Conservation (phyloP, 2,329 filamentous ascomycete species). For the Calonectria pteridis region DNA sequence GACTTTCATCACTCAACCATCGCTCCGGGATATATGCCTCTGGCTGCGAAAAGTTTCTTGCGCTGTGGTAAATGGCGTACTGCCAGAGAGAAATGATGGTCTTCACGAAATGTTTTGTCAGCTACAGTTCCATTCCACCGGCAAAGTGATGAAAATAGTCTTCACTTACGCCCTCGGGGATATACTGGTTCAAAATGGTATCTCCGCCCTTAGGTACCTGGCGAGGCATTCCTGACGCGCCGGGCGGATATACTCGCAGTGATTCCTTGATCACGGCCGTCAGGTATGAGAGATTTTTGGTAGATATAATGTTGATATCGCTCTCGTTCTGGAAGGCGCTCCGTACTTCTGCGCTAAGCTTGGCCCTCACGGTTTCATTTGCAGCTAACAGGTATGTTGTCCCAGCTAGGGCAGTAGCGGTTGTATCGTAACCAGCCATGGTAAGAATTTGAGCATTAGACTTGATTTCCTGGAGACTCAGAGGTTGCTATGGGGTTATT, state of each 20-base stretch:
- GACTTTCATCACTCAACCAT: background rate
- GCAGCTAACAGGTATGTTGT: background rate
- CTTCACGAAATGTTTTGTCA: background rate
- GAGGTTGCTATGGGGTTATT: background rate
- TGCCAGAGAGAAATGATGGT: background rate
- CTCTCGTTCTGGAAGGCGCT: background rate
- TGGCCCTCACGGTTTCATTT: background rate
- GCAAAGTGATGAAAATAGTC: background rate
- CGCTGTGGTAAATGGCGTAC: background rate
- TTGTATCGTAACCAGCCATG: background rate
- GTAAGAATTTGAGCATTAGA: background rate
- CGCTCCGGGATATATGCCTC: background rate
- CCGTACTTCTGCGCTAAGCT: background rate
- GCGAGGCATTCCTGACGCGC: background rate
- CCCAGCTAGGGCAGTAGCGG: background rate
- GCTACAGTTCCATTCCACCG: background rate
- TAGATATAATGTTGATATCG: background rate
- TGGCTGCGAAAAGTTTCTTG: background rate
- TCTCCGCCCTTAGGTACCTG: background rate
- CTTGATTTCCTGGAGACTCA: background rate
- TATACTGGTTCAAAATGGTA: background rate
- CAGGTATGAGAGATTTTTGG: background rate
- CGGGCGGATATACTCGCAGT: background rate
- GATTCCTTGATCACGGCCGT: background rate
- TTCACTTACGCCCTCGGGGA: background rate